These are phyloP conservation scores for Myriosclerotinia duriaeana DNA, from an alignment of 2,329 filamentous ascomycete genomes.

Conservation along the genomic window DNA sequence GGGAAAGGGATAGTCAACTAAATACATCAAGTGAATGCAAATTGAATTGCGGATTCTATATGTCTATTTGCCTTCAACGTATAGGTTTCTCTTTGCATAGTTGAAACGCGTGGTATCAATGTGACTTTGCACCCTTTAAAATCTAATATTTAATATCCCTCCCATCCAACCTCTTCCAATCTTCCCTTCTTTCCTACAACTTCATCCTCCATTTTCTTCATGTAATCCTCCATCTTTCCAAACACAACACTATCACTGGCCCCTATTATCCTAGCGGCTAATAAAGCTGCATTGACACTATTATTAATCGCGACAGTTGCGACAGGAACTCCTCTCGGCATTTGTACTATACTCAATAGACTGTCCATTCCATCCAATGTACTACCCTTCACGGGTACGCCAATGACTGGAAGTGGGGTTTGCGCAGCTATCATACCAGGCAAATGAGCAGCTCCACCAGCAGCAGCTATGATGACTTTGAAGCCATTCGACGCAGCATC, in stretches of 20 bases:
- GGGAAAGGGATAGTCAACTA: slow-evolving; percentile 2
- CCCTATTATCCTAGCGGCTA: slow-evolving; percentile 69
- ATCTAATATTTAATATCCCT: slow-evolving; percentile 47
- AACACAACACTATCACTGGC: slow-evolving; percentile 55
- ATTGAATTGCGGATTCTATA: background rate
- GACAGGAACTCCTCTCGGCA: slow-evolving; percentile 71
- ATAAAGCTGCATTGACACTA: slow-evolving; percentile 71
- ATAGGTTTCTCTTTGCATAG: background rate
- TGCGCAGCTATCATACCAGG: slow-evolving; percentile 25
- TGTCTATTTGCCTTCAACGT: background rate
- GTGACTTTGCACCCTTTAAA: background rate
- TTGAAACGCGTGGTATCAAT: slow-evolving; percentile 2
- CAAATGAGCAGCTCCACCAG: slow-evolving; percentile 64
- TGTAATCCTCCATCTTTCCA: slow-evolving; percentile 59
- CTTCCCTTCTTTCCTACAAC: slow-evolving; percentile 61
- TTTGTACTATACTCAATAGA: slow-evolving; percentile 71
- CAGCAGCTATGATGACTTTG: slow-evolving; percentile 52
- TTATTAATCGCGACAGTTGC: slow-evolving; percentile 80
- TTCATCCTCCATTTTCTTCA: slow-evolving; percentile 62
- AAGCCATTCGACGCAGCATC: slow-evolving; percentile 35
- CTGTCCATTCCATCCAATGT: slow-evolving; percentile 60
- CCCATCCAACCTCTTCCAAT: slow-evolving; percentile 56
- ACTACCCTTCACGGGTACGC: slow-evolving; percentile 73
- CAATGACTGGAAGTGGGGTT: slow-evolving; percentile 64
- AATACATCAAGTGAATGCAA: background rate